Conservation (phyloP, 2,329 filamentous ascomycete species). For the Fusarium hainanense region DNA sequence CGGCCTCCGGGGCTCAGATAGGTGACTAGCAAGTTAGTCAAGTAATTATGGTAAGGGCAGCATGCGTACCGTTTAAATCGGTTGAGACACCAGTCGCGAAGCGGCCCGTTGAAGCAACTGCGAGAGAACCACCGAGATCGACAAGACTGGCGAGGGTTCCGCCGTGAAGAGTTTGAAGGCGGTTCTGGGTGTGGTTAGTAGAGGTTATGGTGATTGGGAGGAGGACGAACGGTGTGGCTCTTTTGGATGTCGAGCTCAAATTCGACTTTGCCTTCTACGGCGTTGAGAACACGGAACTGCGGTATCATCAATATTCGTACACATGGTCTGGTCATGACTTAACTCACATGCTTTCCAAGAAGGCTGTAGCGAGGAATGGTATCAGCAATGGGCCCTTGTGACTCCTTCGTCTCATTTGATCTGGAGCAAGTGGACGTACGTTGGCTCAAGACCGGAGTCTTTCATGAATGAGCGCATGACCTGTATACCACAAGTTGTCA, state of each 20-base stretch:
- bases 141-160: conserved; percentile 83
- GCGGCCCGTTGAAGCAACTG: conserved; percentile 71
- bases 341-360: conserved; percentile 44
- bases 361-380: conserved; percentile 28
- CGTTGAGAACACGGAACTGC: conserved; percentile 75
- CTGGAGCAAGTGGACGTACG: conserved; percentile 61
- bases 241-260: conserved; percentile 81
- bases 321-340: too few species aligned
- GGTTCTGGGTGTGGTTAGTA: conserved; percentile 66
- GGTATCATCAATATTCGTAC: not conserved
- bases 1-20: conserved; percentile 70
- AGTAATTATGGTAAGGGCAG: too few species aligned
- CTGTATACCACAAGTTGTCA: conserved; percentile 55
- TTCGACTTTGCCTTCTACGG: conserved; percentile 73
- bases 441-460: conserved; percentile 88
- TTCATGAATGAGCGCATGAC: conserved; percentile 87
- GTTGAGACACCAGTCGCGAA: conserved; percentile 74
- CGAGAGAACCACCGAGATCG: conserved; percentile 72
- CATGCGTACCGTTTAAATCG: conserved; percentile 66
- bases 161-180: conserved; percentile 79
- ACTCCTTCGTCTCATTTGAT: not conserved
- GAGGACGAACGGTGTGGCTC: conserved; percentile 73
- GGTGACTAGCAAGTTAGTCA: conserved; percentile 60
- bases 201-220: rapidly evolving
- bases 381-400: conserved; percentile 2